Base-by-base conservation (phyloP, 768 basidiomycete genomes). In the Rhodotorula toruloides region DNA sequence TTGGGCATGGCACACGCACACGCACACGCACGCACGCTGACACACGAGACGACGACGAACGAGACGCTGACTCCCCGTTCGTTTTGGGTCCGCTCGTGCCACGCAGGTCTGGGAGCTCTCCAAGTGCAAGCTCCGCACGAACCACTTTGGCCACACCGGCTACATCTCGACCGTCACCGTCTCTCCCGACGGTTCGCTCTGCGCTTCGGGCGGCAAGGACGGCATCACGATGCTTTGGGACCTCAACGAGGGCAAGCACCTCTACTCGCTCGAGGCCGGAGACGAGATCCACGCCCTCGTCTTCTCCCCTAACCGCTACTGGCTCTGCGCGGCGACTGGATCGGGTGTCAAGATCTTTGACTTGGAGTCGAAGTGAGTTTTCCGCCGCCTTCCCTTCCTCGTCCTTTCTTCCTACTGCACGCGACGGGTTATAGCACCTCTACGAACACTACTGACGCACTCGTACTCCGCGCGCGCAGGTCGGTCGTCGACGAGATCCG, bases 71-170 rank as follows among this genome's bases (percentile, higher is more conserved):
- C n/a, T n/a, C 37, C 58, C 17, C 27, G 19, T 29, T 61, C n/a
- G n/a, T 68, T 39, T 74, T 60, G 73, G 57, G 19, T 50, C 31
- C n/a, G 12, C 58, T 31, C 29, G 47, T 47, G 25, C 25, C 36
- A 29, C 29, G n/a, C 72, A 99, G 94, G 96, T 99, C 74, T 99
- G 96, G 96, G 96, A 99, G 79, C 87, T 98, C 67, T 90, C 90
- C 79, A 96, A 97, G 81, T 98, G 97, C 87, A 98, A 99, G 83
- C 85, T 99, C 79, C 91, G 92, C 85, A 98, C 96, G 81, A 98
- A 98, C 85, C 96, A 99, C 84, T 91, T 90, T 78, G 96, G 96
- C 73, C 96, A 99, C 84, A 94, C 90, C 56, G 96, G 94, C 71
- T 98, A 97, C 84, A 92, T 99, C 81, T 97, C 92, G 84, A 92